These are phyloP conservation scores for Cladosporium sp. DNA, from an alignment of 2,329 filamentous ascomycete species.

Conservation along the genomic window DNA sequence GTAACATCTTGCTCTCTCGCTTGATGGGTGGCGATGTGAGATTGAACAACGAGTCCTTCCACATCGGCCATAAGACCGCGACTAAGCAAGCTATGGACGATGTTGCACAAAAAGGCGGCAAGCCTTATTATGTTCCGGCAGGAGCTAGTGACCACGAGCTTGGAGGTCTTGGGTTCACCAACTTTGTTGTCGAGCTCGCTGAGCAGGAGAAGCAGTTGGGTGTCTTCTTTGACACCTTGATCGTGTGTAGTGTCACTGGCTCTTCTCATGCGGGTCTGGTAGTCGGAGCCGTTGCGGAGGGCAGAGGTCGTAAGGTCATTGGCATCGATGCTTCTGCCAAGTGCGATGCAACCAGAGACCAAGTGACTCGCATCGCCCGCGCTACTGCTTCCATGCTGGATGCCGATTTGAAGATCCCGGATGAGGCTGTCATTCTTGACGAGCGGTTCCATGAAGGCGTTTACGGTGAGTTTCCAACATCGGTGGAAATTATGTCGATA, in stretches of 20 bases:
- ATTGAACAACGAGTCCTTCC: constrained; percentile 58
- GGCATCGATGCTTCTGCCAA: constrained; percentile 65
- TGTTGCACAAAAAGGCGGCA: constrained; percentile 50
- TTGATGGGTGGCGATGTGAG: constrained; percentile 47
- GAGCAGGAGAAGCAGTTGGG: constrained; percentile 59
- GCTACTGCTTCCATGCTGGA: constrained; percentile 62
- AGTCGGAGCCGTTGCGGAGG: constrained; percentile 60
- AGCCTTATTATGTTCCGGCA: constrained; percentile 68
- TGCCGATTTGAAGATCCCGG: constrained; percentile 56
- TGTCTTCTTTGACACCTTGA: constrained; percentile 62
- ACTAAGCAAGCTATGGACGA: constrained; percentile 53
- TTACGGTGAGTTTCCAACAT: constrained; percentile 44
- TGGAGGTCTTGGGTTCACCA: constrained; percentile 65
- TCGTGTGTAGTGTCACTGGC: constrained; percentile 67
- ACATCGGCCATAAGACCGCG: constrained; percentile 60
- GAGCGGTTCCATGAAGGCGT: constrained; percentile 62
- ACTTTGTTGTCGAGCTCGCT: constrained; percentile 66
- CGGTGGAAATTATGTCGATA: too few species aligned
- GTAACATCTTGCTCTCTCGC: constrained; percentile 66
- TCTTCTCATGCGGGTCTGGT: constrained; percentile 69
- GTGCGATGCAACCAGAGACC: constrained; percentile 57
- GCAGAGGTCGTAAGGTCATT: constrained; percentile 52
- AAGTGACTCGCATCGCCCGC: constrained; percentile 64
- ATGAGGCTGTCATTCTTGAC: constrained; percentile 60
- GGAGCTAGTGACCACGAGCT: constrained; percentile 67